These are phyloP conservation scores for Epichloe sylvatica DNA, from an alignment of 2,329 filamentous ascomycete species.

Conservation along the genomic window DNA sequence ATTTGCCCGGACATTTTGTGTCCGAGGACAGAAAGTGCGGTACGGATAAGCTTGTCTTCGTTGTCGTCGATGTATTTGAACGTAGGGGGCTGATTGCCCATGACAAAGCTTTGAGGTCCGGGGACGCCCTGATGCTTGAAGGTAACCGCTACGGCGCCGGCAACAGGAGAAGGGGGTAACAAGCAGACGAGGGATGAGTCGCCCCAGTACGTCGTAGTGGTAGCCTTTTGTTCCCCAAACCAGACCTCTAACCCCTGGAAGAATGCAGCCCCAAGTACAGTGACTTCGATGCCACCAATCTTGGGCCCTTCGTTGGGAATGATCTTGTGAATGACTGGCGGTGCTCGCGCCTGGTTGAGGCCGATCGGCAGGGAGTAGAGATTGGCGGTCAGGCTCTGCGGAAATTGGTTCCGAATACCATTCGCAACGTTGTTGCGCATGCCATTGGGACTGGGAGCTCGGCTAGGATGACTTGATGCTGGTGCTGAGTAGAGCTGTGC, in stretches of 20 bases:
- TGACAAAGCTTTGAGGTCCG: constrained; percentile 21
- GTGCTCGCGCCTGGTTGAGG: constrained; percentile 31
- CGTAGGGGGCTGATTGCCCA: constrained; percentile 30
- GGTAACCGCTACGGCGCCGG: constrained; percentile 57
- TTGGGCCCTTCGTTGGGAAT: constrained; percentile 73
- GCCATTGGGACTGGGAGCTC: constrained; percentile 58
- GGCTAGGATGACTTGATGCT: constrained; percentile 58
- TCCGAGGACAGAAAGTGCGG: constrained; percentile 50
- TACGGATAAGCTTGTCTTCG: constrained; percentile 53
- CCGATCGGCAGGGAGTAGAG: constrained; percentile 37
- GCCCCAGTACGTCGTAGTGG: constrained; percentile 69
- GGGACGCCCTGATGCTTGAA: constrained; percentile 42
- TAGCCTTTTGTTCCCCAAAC: constrained; percentile 54
- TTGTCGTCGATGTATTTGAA: constrained; percentile 68
- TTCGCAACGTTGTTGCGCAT: constrained; percentile 32
- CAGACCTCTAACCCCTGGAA: constrained; percentile 65
- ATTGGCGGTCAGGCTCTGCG: constrained; percentile 32
- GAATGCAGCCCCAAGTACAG: constrained; percentile 68
- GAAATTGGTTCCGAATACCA: constrained; percentile 28
- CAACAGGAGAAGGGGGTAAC: constrained; percentile 53
- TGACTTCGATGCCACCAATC: constrained; percentile 75
- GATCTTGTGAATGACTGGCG: constrained; percentile 61
- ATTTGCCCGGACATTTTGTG: constrained; percentile 51
- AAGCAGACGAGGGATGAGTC: constrained; percentile 68
- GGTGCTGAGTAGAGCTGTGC: constrained; percentile 58